Percentiles rank a stretch among this genome's conserved stretches.
Conservation (phyloP, 768 basidiomycete species). For the Infundibulicybe gibba region DNA sequence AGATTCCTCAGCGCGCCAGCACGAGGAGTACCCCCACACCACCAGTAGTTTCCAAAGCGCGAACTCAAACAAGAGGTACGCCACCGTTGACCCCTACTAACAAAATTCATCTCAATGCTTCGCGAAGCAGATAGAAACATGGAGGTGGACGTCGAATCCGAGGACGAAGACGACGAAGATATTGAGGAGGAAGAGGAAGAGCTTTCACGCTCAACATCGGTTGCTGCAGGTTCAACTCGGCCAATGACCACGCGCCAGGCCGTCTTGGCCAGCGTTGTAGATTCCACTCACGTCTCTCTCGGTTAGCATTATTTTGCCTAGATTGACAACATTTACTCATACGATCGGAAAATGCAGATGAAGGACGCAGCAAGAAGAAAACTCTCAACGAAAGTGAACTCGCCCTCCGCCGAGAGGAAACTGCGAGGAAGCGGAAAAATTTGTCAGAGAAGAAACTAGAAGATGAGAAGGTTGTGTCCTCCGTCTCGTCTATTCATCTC, state of each 20-base stretch:
- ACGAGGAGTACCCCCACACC: background rate
- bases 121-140: background rate
- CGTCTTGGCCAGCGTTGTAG: conserved; percentile 66
- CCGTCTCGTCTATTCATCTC: background rate
- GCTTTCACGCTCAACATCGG: conserved; percentile 5
- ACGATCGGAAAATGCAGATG: conserved; percentile 9
- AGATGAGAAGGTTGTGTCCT: conserved; percentile 66
- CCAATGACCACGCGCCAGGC: conserved; percentile 64
- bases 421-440: conserved; percentile 77
- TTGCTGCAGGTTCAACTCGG: conserved; percentile 18
- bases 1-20: conserved; percentile 36
- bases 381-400: conserved; percentile 18
- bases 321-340: too few species aligned
- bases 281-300: conserved; percentile 65
- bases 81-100: conserved; percentile 5
- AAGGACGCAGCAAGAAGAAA: conserved; percentile 18
- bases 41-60: conserved; percentile 11
- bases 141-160: background rate
- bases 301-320: conserved; percentile 24
- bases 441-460: conserved; percentile 80
- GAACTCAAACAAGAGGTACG: conserved; percentile 15
- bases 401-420: conserved; percentile 63
- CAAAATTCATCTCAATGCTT: background rate
- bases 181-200: conserved; percentile 27
- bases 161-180: conserved; percentile 1